Evolutionary conservation across 805 yeast species (phyloP).

Genomic region (Torulaspora delbrueckii): DNA sequence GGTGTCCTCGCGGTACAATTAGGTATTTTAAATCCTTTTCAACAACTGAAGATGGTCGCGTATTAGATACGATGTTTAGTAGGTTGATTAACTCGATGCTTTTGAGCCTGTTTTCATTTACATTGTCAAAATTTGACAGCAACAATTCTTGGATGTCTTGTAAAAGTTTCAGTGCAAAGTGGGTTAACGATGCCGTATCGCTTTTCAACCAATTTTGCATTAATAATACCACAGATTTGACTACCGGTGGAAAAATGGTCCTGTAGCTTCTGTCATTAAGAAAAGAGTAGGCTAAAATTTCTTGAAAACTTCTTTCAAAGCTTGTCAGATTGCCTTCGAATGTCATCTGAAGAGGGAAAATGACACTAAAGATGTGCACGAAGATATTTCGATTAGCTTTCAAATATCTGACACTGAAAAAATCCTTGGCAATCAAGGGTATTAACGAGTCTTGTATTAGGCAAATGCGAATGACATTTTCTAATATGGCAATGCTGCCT

Average conservation of each 20-base stretch:
- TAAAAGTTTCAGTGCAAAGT: conserved; percentile 11
- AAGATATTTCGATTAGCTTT: conserved; percentile 15
- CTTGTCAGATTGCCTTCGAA: neutral
- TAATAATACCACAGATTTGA: conserved; percentile 14
- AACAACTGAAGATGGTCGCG: neutral
- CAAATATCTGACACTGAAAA: conserved; percentile 17
- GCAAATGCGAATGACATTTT: conserved; percentile 9
- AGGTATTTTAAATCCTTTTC: conserved; percentile 11
- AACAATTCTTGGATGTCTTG: conserved; percentile 18
- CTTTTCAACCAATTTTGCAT: conserved; percentile 13
- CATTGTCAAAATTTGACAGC: conserved; percentile 7
- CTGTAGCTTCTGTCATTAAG: conserved; percentile 7
- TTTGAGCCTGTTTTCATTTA: conserved; percentile 16
- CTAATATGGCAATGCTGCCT: neutral
- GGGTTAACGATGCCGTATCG: neutral
- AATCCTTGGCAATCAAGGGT: conserved; percentile 9
- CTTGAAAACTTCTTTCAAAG: conserved; percentile 6
- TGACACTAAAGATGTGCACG: conserved; percentile 5
- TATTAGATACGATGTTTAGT: conserved; percentile 8
- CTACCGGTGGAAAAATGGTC: neutral
- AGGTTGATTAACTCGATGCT: conserved; percentile 10
- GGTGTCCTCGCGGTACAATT: conserved; percentile 13
- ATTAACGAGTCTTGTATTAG: conserved; percentile 10
- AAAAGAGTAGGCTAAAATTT: conserved; percentile 18
- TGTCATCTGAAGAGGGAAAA: conserved; percentile 12